Evolutionary conservation across 345 rosid species (phyloP).

Genomic region (Aurinia saxatilis): DNA sequence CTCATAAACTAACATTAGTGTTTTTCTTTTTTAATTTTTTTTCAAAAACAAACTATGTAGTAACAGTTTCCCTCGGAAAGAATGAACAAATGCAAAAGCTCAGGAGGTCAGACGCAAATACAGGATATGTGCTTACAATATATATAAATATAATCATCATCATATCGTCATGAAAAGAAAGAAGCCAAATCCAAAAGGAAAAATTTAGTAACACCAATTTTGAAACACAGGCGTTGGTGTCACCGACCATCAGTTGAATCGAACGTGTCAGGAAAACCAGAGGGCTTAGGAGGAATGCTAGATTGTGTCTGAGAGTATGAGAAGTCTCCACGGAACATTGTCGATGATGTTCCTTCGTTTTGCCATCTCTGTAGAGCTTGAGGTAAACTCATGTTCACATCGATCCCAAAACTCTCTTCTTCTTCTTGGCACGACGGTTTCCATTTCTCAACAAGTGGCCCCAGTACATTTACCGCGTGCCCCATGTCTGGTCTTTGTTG

Average conservation of each 20-base stretch:
- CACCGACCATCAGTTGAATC: conserved; percentile 61
- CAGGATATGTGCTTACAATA: conserved; percentile 15
- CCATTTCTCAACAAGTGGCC: conserved; percentile 86
- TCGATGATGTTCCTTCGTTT: conserved; percentile 58
- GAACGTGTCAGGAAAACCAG: conserved; percentile 57
- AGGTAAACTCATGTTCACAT: conserved; percentile 75
- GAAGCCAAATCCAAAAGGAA: not conserved
- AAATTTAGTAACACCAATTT: conserved; percentile 4
- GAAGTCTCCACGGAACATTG: conserved; percentile 35
- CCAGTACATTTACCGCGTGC: conserved; percentile 67
- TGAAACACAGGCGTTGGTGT: conserved; percentile 8
- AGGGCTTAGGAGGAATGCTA: conserved; percentile 56
- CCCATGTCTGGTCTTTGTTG: conserved; percentile 90
- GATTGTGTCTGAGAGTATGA: conserved; percentile 58
- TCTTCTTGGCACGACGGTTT: conserved; percentile 62
- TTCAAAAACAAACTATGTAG: not conserved
- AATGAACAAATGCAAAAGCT: conserved; percentile 30
- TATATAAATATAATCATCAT: conserved; percentile 1
- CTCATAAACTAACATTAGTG: not conserved
- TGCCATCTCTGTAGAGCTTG: conserved; percentile 86
- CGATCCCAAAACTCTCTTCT: conserved; percentile 53
- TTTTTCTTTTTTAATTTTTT: not conserved
- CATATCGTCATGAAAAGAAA: not conserved
- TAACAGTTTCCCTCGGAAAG: conserved; percentile 19
- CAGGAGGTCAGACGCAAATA: conserved; percentile 19